Conservation (phyloP, 805 yeast species). For the Peterozyma xylosa region DNA sequence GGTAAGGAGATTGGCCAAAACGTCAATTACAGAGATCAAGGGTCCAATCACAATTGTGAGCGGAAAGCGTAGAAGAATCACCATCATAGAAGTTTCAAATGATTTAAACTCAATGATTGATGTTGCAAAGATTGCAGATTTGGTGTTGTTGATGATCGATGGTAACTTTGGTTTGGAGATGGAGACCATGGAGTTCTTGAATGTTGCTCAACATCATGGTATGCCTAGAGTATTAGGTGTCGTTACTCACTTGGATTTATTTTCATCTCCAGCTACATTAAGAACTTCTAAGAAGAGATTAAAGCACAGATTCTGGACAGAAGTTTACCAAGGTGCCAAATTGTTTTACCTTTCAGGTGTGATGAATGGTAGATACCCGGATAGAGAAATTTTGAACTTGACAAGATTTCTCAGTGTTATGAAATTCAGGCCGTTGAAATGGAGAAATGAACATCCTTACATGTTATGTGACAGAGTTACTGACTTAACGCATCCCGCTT, state of each 20-base stretch:
- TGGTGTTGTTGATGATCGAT: slow-evolving; percentile 82
- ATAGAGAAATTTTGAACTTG: slow-evolving; percentile 86
- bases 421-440: slow-evolving; percentile 98
- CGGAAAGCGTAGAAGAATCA: slow-evolving; percentile 87
- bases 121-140: slow-evolving; percentile 90
- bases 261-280: slow-evolving; percentile 82
- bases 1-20: slow-evolving; percentile 81
- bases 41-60: slow-evolving; percentile 97
- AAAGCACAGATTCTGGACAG: slow-evolving; percentile 97
- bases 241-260: slow-evolving; percentile 90
- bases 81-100: slow-evolving; percentile 88
- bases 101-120: slow-evolving; percentile 95
- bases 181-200: slow-evolving; percentile 99
- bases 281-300: slow-evolving; percentile 87
- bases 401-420: slow-evolving; percentile 91
- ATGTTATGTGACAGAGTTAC: slow-evolving; percentile 81
- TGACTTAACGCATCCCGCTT: slow-evolving; percentile 89
- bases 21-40: slow-evolving; percentile 74
- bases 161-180: slow-evolving; percentile 98
- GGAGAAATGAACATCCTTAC: slow-evolving; percentile 99
- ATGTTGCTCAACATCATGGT: slow-evolving; percentile 96
- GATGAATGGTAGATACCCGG: slow-evolving; percentile 95
- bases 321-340: slow-evolving; percentile 97
- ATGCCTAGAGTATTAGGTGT: slow-evolving; percentile 97
- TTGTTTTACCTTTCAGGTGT: slow-evolving; percentile 92